A percentile compares a stretch with the other conserved stretches of the same genome.
Conservation (phyloP, 1,139 yeast genomes). For the Entelexis sorbosivorans region DNA sequence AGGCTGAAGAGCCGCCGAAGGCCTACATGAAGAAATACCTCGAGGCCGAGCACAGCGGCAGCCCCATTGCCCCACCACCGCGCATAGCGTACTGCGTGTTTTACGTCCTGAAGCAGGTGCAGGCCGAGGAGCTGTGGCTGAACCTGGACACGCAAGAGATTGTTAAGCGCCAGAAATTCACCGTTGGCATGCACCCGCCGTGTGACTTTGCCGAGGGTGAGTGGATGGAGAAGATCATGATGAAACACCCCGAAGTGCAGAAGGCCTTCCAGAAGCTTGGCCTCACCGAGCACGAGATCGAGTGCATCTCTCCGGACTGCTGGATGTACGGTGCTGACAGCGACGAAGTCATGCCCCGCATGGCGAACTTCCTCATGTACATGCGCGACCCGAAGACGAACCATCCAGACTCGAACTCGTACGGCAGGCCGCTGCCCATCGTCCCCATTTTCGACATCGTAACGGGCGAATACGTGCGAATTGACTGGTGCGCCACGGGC, state of each 20-base stretch:
- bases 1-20: slow-evolving; percentile 74
- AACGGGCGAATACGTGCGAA: slow-evolving; percentile 54
- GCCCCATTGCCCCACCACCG: slow-evolving; percentile 40
- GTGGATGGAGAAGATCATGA: slow-evolving; percentile 44
- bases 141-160: slow-evolving; percentile 49
- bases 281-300: slow-evolving; percentile 43
- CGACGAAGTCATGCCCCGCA: slow-evolving; percentile 63
- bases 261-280: slow-evolving; percentile 46
- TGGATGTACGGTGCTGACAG: slow-evolving; percentile 79
- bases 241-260: slow-evolving; percentile 49
- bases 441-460: slow-evolving; percentile 73
- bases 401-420: slow-evolving; percentile 73
- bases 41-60: slow-evolving; percentile 56
- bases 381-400: slow-evolving; percentile 44
- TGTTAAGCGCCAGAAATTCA: slow-evolving; percentile 46
- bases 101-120: slow-evolving; percentile 45
- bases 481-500: slow-evolving; percentile 61
- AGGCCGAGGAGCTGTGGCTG: slow-evolving; percentile 62
- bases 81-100: slow-evolving; percentile 63
- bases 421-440: slow-evolving; percentile 70
- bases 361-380: slow-evolving; percentile 69
- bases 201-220: slow-evolving; percentile 57
- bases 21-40: slow-evolving; percentile 55
- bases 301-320: slow-evolving; percentile 64
- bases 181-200: slow-evolving; percentile 63